Evolutionary conservation across 176 grass and related monocot genomes (phyloP), one percentile per base, ranked within the genome.

Genomic region (Rhynchospora tenuis): DNA sequence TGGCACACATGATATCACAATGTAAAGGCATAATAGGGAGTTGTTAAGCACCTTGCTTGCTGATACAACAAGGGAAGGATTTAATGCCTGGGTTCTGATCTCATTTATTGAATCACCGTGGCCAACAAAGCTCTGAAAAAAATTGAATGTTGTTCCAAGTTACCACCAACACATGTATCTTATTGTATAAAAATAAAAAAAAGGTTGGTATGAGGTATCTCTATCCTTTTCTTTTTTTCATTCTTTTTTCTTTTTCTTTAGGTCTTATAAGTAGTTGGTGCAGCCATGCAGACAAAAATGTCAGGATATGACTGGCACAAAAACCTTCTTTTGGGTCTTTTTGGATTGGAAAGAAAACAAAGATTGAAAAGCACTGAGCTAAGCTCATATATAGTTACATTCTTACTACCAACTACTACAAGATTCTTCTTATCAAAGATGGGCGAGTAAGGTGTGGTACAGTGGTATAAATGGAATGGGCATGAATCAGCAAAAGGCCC

Each of bases 11-110:
- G 0, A 38, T 67, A 11, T 20, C 60, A 48, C 27, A 59, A 9
- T 62, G 12, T 62, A 48, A 81, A 20, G 31, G 64, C 19, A 81
- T 83, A 17, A 77, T 31, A 27, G 26, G 31, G n/a, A 65, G 24
- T 59, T 61, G 47, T 38, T 59, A n/a, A 65, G 26, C 83, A 98
- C 92, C 96, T 93, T 98, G 93, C 96, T 98, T 58, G 93, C 96
- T 88, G 96, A 98, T 81, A 98, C 83, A 83, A 98, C 80, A 84
- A 98, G 93, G 5, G 96, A 95, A 88, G 85, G 91, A 83, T 91
- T 91, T 67, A 93, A 69, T 54, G 89, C 81, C 81, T 98, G 92
- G 24, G 95, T 93, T 77, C 84, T 89, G 88, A 98, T 93, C 82
- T 98, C 92, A 22, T 98, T 90, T 90, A 98, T 78, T 10, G 92